Evolutionary conservation across 495 filamentous ascomycete species (phyloP).

Genomic region (Xylaria venustula): DNA sequence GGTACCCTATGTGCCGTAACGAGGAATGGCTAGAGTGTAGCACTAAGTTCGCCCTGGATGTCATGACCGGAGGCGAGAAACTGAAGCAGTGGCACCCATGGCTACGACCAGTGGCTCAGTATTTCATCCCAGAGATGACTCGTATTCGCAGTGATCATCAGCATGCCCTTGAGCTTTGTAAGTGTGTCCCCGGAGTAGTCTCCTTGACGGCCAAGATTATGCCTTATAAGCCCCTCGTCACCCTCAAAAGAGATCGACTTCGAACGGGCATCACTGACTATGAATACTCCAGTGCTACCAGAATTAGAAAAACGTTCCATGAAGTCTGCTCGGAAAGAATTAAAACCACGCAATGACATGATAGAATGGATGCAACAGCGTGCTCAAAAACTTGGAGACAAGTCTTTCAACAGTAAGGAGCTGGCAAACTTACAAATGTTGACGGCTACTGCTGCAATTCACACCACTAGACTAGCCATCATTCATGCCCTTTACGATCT

Average conservation of each 20-base stretch:
- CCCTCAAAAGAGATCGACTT: too few relatives aligned
- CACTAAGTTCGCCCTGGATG: constrained; percentile 50
- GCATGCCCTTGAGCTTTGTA: constrained; percentile 20
- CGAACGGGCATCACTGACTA: neutral
- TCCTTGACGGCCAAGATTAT: too few relatives aligned
- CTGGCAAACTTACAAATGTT: constrained; percentile 30
- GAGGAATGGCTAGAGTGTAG: constrained; percentile 55
- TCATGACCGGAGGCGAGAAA: constrained; percentile 31
- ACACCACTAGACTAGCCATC: constrained; percentile 28
- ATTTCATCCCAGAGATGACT: constrained; percentile 31
- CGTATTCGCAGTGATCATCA: constrained; percentile 26
- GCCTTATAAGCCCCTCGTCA: too few relatives aligned
- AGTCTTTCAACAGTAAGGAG: constrained; percentile 22
- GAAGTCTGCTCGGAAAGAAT: constrained; percentile 1
- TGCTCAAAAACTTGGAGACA: constrained; percentile 24
- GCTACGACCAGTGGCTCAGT: constrained; percentile 28
- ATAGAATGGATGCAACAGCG: constrained; percentile 30
- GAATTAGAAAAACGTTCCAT: constrained; percentile 21
- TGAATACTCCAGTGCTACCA: constrained; percentile 6
- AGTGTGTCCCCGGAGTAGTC: neutral
- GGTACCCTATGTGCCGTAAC: constrained; percentile 48
- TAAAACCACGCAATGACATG: constrained; percentile 20
- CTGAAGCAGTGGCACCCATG: constrained; percentile 31
- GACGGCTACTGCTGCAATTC: constrained; percentile 33
- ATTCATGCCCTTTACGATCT: constrained; percentile 46